A percentile compares a stretch with the other conserved stretches of the same genome.
These are phyloP conservation scores for Colletotrichum eremochloae DNA, from an alignment of 2,329 filamentous ascomycete species.

Conservation along the genomic window DNA sequence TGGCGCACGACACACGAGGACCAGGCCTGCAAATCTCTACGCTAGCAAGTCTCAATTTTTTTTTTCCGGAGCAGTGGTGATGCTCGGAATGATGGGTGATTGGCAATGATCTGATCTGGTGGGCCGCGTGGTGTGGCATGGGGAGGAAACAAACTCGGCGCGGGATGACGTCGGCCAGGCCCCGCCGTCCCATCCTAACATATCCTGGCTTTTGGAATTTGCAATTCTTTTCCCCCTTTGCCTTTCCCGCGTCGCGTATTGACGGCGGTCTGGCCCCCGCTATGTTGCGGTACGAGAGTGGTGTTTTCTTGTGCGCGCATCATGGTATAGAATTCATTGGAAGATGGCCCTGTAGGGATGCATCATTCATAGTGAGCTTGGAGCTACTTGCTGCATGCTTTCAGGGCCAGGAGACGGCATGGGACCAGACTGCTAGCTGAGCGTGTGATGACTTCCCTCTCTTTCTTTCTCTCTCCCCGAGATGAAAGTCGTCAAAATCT, in stretches of 20 bases:
- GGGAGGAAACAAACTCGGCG: neutral
- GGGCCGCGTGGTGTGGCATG: neutral
- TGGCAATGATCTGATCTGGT: constrained; percentile 3
- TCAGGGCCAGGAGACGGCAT: neutral
- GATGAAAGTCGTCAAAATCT: neutral
- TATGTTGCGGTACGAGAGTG: no score
- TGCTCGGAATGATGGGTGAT: neutral
- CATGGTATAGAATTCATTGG: no score
- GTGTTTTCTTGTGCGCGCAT: no score
- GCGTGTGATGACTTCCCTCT: neutral
- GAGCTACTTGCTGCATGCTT: neutral
- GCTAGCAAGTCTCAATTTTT: neutral
- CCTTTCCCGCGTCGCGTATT: neutral
- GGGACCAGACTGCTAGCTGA: no score
- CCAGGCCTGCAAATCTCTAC: neutral
- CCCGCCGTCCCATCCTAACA: neutral
- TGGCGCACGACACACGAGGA: neutral
- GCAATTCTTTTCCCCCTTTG: neutral
- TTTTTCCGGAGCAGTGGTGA: neutral
- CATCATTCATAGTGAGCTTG: neutral
- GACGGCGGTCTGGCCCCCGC: neutral
- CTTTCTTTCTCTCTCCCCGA: neutral
- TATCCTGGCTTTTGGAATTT: neutral
- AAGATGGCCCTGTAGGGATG: neutral
- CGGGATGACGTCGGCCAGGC: constrained; percentile 28